Conservation (phyloP, 768 basidiomycete genomes). For the Phylloporus sp. region DNA sequence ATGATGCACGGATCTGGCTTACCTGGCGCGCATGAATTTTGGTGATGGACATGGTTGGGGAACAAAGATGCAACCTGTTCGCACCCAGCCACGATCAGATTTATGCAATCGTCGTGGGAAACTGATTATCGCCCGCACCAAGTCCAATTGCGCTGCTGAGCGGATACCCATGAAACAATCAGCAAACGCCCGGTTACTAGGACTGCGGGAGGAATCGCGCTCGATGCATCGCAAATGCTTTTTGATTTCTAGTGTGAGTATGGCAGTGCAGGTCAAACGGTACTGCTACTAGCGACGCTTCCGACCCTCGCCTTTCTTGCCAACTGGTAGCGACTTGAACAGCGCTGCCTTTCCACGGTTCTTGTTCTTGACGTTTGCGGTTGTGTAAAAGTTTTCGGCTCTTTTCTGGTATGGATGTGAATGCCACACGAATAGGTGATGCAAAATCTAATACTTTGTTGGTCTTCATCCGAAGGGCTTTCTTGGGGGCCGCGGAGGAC, state of each 20-base stretch:
- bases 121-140: slow-evolving; percentile 36
- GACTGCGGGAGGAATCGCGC: slow-evolving; percentile 5
- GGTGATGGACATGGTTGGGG: slow-evolving; percentile 78
- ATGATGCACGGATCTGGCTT: slow-evolving; percentile 12
- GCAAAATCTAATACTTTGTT: slow-evolving; percentile 60
- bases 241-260: slow-evolving; percentile 9
- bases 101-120: slow-evolving; percentile 30
- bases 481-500: slow-evolving; percentile 36
- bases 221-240: slow-evolving; percentile 6
- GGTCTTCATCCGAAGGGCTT: slow-evolving; percentile 85
- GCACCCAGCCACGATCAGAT: slow-evolving; percentile 7
- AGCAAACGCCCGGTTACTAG: neutral
- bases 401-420: slow-evolving; percentile 57
- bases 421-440: neutral
- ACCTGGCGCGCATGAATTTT: slow-evolving; percentile 94
- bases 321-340: slow-evolving; percentile 53
- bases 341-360: slow-evolving; percentile 62
- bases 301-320: slow-evolving; percentile 44
- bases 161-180: slow-evolving; percentile 12
- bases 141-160: neutral
- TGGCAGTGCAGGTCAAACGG: slow-evolving; percentile 2
- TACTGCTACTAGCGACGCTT: slow-evolving; percentile 32
- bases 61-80: slow-evolving; percentile 14
- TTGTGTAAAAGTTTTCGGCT: slow-evolving; percentile 84
- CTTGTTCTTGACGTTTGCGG: slow-evolving; percentile 85